Evolutionary conservation across 108 stramenopile species (phyloP).

Genomic region (Discostella stelligeroides): DNA sequence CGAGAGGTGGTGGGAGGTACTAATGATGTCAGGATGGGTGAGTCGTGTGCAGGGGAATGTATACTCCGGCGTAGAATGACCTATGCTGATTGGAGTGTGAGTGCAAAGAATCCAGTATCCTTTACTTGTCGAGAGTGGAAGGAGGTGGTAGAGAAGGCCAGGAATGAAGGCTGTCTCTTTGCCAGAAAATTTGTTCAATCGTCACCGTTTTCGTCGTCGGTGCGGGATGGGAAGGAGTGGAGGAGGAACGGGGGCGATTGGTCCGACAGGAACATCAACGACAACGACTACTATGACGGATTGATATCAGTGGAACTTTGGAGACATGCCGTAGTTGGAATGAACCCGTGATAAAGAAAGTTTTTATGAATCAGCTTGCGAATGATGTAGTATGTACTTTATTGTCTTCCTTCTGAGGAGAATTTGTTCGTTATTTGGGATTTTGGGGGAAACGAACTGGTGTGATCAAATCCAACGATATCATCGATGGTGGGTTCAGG

Average conservation of each 20-base stretch:
- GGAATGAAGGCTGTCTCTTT: slow-evolving; percentile 76
- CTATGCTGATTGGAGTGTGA: slow-evolving; percentile 83
- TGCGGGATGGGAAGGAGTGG: neutral
- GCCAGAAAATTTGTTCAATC: slow-evolving; percentile 75
- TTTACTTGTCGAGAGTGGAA: slow-evolving; percentile 65
- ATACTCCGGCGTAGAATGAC: slow-evolving; percentile 63
- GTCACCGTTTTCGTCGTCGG: neutral
- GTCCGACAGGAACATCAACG: neutral
- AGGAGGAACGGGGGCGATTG: neutral
- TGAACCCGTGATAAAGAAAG: neutral
- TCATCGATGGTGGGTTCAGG: neutral
- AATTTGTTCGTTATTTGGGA: too few species aligned
- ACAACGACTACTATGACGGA: slow-evolving; percentile 5
- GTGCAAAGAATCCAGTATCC: slow-evolving; percentile 78
- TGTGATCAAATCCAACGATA: too few species aligned
- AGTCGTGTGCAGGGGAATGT: slow-evolving; percentile 35
- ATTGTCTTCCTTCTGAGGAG: too few species aligned
- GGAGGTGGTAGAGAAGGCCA: slow-evolving; percentile 61
- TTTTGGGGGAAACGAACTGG: too few species aligned
- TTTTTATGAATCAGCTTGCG: neutral
- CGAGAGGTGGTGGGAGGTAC: slow-evolving; percentile 21
- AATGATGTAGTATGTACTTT: too few species aligned
- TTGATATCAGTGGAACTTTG: slow-evolving; percentile 37
- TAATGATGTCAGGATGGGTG: slow-evolving; percentile 20
- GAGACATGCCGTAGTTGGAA: slow-evolving; percentile 18